A percentile compares a stretch with the other conserved stretches of the same genome.
phyloP scores from a whole-genome alignment of 345 rosid genomes.

The Populus tremula region DNA sequence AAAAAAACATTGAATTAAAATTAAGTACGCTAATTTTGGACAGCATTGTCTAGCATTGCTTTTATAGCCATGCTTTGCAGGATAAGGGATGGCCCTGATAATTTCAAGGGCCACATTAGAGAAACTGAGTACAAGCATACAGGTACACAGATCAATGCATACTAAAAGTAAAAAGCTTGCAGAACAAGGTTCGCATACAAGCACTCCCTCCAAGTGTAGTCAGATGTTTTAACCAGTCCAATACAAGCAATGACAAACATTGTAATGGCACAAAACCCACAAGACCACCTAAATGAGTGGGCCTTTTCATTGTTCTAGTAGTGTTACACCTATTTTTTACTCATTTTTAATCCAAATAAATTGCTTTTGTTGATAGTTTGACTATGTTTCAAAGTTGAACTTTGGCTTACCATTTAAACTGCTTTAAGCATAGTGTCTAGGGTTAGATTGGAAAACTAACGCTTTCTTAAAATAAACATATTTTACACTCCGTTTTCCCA shows the following conservation, averaged over 20 bases:
- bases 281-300: neutral
- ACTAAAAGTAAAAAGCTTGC: neutral
- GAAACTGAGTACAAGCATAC: neutral
- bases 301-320: neutral
- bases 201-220: neutral
- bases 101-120: neutral
- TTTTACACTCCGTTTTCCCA: neutral
- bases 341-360: neutral
- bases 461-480: neutral
- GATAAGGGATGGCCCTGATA: neutral
- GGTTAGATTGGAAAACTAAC: neutral
- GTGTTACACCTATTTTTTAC: neutral
- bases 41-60: neutral
- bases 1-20: slow-evolving; percentile 8
- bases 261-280: neutral
- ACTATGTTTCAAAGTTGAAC: neutral
- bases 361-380: neutral
- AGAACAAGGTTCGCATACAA: neutral
- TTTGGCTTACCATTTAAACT: neutral
- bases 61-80: neutral
- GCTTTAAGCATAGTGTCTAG: neutral
- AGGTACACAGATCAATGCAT: neutral
- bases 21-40: neutral
- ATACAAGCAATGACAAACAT: neutral
- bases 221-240: neutral